Evolutionary conservation across 306 rosid species (phyloP).

Genomic region (Cucumis cinereus): DNA sequence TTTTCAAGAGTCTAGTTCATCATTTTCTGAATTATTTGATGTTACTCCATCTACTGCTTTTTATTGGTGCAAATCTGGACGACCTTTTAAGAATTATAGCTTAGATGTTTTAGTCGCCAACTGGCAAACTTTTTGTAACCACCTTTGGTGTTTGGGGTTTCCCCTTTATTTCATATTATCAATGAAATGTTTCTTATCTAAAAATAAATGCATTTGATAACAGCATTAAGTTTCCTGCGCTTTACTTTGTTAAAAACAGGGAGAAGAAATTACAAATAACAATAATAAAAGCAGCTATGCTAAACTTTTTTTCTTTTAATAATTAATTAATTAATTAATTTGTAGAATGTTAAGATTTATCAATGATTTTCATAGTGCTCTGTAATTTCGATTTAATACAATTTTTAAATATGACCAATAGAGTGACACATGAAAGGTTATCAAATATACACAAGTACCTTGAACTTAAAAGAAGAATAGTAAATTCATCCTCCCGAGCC

Average conservation of each 20-base stretch:
- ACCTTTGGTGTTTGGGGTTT: too few relatives aligned
- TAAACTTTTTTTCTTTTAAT: background rate
- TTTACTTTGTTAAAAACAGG: background rate
- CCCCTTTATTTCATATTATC: background rate
- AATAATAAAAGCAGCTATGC: background rate
- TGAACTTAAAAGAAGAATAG: background rate
- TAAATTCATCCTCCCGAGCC: background rate
- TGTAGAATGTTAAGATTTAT: background rate
- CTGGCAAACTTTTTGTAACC: too few relatives aligned
- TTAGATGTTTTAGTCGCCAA: too few relatives aligned
- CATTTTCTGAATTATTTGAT: too few relatives aligned
- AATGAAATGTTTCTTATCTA: too few relatives aligned
- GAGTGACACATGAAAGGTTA: background rate
- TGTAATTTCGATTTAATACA: background rate
- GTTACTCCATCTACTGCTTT: too few relatives aligned
- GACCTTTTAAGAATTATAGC: too few relatives aligned
- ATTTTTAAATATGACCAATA: background rate
- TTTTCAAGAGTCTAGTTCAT: too few relatives aligned
- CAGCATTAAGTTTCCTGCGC: background rate
- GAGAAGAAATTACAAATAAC: too few relatives aligned
- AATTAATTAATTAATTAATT: too few relatives aligned
- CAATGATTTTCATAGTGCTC: background rate
- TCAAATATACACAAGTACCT: background rate
- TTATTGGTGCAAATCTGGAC: too few relatives aligned
- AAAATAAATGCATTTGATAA: slow-evolving; percentile 1